phyloP scores from a whole-genome alignment of 305 asterid species.

The Fraxinus latifolia region DNA sequence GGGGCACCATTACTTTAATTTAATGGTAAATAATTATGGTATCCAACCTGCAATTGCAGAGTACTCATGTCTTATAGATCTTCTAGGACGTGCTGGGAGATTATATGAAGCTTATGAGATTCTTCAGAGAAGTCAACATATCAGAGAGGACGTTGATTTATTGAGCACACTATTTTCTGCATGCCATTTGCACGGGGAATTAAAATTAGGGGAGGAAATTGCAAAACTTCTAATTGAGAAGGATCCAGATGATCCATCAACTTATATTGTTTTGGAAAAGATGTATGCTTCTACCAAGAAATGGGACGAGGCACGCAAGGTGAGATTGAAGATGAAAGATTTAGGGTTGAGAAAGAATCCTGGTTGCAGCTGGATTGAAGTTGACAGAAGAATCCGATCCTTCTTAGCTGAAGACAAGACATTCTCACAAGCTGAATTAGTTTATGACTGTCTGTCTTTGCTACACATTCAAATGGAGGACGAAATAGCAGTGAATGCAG shows the following conservation, averaged over 20 bases:
- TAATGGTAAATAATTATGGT: slow-evolving; percentile 46
- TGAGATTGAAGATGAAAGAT: slow-evolving; percentile 64
- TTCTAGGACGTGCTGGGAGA: slow-evolving; percentile 73
- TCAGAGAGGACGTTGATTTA: slow-evolving; percentile 49
- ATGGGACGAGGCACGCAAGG: slow-evolving; percentile 55
- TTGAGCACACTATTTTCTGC: slow-evolving; percentile 67
- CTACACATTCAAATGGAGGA: slow-evolving; percentile 24
- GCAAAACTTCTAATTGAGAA: slow-evolving; percentile 49
- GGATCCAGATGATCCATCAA: slow-evolving; percentile 52
- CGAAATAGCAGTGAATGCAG: slow-evolving; percentile 10
- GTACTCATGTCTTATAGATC: slow-evolving; percentile 71
- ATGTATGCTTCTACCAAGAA: slow-evolving; percentile 53
- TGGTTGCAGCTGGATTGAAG: slow-evolving; percentile 79
- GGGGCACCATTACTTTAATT: slow-evolving; percentile 47
- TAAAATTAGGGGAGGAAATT: slow-evolving; percentile 54
- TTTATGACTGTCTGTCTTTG: slow-evolving; percentile 48
- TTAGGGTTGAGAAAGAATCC: slow-evolving; percentile 63
- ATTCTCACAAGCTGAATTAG: slow-evolving; percentile 39
- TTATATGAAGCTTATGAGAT: slow-evolving; percentile 58
- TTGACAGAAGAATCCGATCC: slow-evolving; percentile 43
- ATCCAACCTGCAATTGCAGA: slow-evolving; percentile 62
- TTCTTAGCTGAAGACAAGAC: slow-evolving; percentile 56
- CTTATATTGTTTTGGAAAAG: slow-evolving; percentile 61
- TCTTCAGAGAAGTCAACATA: slow-evolving; percentile 37
- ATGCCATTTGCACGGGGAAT: slow-evolving; percentile 56